These are phyloP conservation scores for Mortierella sp. DNA, from an alignment of 371 early-diverging fungal species.

Conservation along the genomic window DNA sequence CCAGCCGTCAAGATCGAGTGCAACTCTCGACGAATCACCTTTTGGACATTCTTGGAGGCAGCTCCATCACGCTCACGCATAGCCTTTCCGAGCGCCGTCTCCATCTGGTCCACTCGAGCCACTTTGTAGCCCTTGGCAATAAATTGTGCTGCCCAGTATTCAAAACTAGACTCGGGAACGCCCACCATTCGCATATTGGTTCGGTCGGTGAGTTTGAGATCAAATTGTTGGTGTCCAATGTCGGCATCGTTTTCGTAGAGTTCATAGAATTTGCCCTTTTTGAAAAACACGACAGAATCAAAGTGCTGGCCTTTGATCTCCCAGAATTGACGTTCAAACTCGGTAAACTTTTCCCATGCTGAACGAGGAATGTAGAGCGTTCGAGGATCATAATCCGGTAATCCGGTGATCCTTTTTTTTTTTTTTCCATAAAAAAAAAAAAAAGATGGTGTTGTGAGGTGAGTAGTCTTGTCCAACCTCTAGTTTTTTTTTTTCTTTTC, in stretches of 20 bases:
- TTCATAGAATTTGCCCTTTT: constrained; percentile 99
- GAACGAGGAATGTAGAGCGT: constrained; percentile 89
- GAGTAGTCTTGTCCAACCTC: too few relatives aligned
- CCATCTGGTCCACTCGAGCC: constrained; percentile 99
- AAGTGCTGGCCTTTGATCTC: constrained; percentile 96
- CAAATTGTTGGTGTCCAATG: constrained; percentile 97
- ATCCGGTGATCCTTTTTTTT: constrained; percentile 58
- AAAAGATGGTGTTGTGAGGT: too few relatives aligned
- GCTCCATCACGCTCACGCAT: constrained; percentile 83
- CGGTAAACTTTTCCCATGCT: constrained; percentile 90
- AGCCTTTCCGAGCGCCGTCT: constrained; percentile 94
- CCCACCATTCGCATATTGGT: constrained; percentile 99
- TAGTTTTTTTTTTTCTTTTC: too few relatives aligned
- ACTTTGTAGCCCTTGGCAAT: constrained; percentile 97
- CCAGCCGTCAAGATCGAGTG: constrained; percentile 95
- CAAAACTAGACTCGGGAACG: constrained; percentile 96
- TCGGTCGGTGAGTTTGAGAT: constrained; percentile 96
- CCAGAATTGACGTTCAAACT: constrained; percentile 99
- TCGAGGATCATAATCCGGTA: constrained; percentile 94
- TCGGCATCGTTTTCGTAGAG: constrained; percentile 99
- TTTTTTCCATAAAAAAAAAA: background rate
- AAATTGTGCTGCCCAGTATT: constrained; percentile 97
- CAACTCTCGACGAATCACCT: constrained; percentile 95
- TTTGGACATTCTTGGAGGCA: constrained; percentile 60
- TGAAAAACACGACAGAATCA: constrained; percentile 99